Conservation (phyloP, 2,329 filamentous ascomycete genomes). For the Xylaria sp. region DNA sequence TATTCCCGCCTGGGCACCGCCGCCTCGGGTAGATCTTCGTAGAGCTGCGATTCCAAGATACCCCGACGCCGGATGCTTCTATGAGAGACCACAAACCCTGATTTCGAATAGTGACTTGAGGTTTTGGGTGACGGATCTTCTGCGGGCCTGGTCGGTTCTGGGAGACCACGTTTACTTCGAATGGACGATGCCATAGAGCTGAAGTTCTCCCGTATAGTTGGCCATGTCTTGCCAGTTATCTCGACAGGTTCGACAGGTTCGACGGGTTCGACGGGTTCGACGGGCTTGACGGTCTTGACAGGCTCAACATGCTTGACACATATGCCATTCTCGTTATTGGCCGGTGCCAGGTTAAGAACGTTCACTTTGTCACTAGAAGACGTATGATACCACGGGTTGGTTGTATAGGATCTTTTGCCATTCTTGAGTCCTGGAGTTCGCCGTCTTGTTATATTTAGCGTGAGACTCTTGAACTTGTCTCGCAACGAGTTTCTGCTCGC, state of each 20-base stretch:
- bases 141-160: conserved; percentile 5
- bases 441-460: conserved; percentile 5
- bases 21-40: neutral
- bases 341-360: neutral
- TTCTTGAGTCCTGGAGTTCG: neutral
- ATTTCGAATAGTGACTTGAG: conserved; percentile 2
- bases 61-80: conserved; percentile 4
- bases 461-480: conserved; percentile 15
- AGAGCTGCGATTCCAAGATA: conserved; percentile 10
- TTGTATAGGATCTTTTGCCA: neutral
- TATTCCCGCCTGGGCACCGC: conserved; percentile 5
- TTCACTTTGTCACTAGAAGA: conserved; percentile 2
- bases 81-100: neutral
- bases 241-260: conserved; percentile 1
- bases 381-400: conserved; percentile 4
- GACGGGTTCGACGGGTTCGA: too few relatives aligned
- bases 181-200: conserved; percentile 24
- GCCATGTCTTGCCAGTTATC: conserved; percentile 13
- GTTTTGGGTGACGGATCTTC: conserved; percentile 3
- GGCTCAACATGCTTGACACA: too few relatives aligned
- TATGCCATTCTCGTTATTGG: neutral
- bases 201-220: conserved; percentile 21
- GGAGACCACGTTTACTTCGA: conserved; percentile 15
- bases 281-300: too few relatives aligned
- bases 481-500: conserved; percentile 13